Conservation (phyloP, 345 rosid species). For the Xanthoceras sorbifolium region DNA sequence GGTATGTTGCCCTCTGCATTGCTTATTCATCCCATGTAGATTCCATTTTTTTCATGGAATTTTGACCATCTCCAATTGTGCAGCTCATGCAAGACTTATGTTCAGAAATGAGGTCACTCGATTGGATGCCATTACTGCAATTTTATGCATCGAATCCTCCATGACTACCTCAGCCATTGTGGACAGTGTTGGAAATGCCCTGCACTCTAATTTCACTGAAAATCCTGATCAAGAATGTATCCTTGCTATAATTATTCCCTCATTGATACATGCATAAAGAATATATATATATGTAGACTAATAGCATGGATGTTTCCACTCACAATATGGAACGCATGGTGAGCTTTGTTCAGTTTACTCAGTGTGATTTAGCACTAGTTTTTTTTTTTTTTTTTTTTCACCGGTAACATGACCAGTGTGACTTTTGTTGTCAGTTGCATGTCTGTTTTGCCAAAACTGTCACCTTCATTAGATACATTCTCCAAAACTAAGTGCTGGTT, state of each 20-base stretch:
- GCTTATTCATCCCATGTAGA: conserved; percentile 3
- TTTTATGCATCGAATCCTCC: conserved; percentile 89
- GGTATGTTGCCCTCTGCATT: conserved; percentile 40
- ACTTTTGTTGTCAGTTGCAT: background rate
- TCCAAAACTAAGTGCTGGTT: background rate
- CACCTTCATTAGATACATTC: background rate
- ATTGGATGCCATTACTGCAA: conserved; percentile 86
- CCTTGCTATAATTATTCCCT: conserved; percentile 40
- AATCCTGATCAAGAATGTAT: conserved; percentile 89
- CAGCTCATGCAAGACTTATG: conserved; percentile 98
- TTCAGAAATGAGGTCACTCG: conserved; percentile 86
- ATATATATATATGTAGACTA: no score
- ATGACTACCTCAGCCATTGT: conserved; percentile 95
- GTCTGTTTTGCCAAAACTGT: background rate
- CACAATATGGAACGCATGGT: background rate
- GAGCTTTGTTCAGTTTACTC: no score
- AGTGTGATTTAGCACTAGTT: no score
- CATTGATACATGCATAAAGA: background rate
- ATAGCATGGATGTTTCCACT: background rate
- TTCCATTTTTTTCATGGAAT: background rate
- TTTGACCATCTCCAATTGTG: conserved; percentile 20
- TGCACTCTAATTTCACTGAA: conserved; percentile 89
- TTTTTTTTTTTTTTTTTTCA: no score
- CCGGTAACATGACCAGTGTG: background rate
- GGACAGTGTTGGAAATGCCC: conserved; percentile 79